Base-by-base conservation (phyloP, 2,329 filamentous ascomycete genomes). In the Epicoccum nigrum region DNA sequence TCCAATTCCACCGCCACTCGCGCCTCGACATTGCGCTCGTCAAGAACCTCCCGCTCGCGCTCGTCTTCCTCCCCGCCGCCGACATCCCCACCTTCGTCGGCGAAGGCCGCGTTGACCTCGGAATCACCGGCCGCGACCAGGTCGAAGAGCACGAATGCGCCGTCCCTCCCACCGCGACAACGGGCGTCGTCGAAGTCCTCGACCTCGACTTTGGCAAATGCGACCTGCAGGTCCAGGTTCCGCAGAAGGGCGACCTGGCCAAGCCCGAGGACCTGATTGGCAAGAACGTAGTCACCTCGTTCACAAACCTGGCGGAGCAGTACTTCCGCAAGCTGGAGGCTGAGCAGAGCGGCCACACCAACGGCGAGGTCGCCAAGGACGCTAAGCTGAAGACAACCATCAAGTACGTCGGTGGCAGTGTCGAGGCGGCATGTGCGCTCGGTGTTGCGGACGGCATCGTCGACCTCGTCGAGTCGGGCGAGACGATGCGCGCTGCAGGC, bases 61-160 rank as follows among this genome's bases (percentile, higher is more conserved):
- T 99, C 54, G 87, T 99, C 70, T 99, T 99, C 81, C 88, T 99
- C 20, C 94, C 94, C 23, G 94, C 93, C 30, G 92, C 92, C 62
- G 94, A 99, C 73, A 99, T 99, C 70, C 94, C 94, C 4, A 96
- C 92, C 31, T 97, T 97, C 70, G 92, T 99, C 39, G 93, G 93
- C 50, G 92, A 97, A 77, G 94, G 94, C 51, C 87, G 88, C 56
- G 91, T 96, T 39, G 92, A 96, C 70, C 81, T 99, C 13, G 94
- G 94, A 57, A 99, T 99, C 71, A 97, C 94, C 0, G 94, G 94
- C 42, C 85, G 86, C 67, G 94, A 99, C 72, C 92, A 96, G 69
- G 91, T 97, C 40, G 87, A 88, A 55, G 93, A 97, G 76, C 90
- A 97, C 77, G 90, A 92, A 76, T 86, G 88, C 37, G 79, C 79